Conservation (phyloP, 306 rosid genomes). For the Castanea mollissima region DNA sequence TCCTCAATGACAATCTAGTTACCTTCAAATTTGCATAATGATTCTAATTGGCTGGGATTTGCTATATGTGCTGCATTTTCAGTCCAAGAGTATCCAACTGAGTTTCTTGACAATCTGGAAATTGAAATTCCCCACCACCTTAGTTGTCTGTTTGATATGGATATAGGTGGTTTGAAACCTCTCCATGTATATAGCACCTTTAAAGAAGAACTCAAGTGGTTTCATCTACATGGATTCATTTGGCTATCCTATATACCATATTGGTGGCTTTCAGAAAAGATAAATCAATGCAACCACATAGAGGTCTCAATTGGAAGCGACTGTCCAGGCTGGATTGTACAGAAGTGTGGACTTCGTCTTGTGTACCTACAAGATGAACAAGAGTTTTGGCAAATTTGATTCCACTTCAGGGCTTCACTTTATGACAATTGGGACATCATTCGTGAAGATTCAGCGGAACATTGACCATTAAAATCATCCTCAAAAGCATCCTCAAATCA, state of each 20-base stretch:
- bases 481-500: too few species aligned
- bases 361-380: too few species aligned
- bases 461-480: too few species aligned
- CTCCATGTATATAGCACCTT: not conserved
- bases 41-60: not conserved
- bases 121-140: not conserved
- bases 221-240: too few species aligned
- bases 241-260: too few species aligned
- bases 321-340: not conserved
- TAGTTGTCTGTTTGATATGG: not conserved
- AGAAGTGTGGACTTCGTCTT: not conserved
- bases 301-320: conserved; percentile 6
- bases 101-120: not conserved
- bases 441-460: too few species aligned
- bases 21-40: not conserved
- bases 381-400: too few species aligned
- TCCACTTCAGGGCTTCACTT: too few species aligned
- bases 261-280: too few species aligned
- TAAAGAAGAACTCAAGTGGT: not conserved
- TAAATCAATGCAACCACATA: not conserved
- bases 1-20: not conserved
- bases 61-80: not conserved
- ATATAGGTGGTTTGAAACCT: not conserved
- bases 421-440: too few species aligned
- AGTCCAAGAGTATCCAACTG: not conserved